Evolutionary conservation across 2,329 filamentous ascomycete species (phyloP), one percentile per base, ranked within the genome.

Genomic region (Chrysosporium keratinophilum): DNA sequence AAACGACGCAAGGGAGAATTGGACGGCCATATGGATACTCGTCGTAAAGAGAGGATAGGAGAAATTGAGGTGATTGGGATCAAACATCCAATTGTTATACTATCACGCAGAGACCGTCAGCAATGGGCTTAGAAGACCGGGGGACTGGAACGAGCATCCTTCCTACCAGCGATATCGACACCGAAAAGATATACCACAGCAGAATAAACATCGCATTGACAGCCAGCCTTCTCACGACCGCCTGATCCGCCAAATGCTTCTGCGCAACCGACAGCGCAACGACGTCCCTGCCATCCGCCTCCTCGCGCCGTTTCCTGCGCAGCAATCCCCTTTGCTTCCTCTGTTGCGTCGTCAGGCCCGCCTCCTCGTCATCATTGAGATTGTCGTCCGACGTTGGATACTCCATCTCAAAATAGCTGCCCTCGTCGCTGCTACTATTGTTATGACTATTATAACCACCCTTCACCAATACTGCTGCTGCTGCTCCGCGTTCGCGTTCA

Each of bases 1-100:
- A 42, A 86, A 69, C 15, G 79, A 82, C 7, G 93, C 79, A 41
- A 97, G 80, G 14, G 77, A 71, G 70, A 97, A 97, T 67, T 98
- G 93, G 48, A 98, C 89, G 19, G 90, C 74, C 90, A 97, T 97
- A 73, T 98, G 93, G 68, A 93, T 76, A 59, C 88, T 87, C 2
- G 93, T 98, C 10, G 90, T 95, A 71, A 97, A 97, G 48, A 98
- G 79, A 39, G 93, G 93, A 64, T 93, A 97, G 50, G 87, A 84
- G 68, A 98, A 98, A 70, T 96, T 85, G 61, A 94, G 80, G 60
- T 85, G 82, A 61, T 85, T 79, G 57, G 84, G 79, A 64, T 87
- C 87, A 72, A 98, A 97, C 91, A 98, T 97, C 93, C 93, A 97
- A 74, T 96, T 97, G 78, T 98, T 98, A 77, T 97, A 98, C 85